Evolutionary conservation across 495 filamentous ascomycete genomes (phyloP), one percentile per base, ranked within the genome.

Genomic region (Aspergillus asperescens): DNA sequence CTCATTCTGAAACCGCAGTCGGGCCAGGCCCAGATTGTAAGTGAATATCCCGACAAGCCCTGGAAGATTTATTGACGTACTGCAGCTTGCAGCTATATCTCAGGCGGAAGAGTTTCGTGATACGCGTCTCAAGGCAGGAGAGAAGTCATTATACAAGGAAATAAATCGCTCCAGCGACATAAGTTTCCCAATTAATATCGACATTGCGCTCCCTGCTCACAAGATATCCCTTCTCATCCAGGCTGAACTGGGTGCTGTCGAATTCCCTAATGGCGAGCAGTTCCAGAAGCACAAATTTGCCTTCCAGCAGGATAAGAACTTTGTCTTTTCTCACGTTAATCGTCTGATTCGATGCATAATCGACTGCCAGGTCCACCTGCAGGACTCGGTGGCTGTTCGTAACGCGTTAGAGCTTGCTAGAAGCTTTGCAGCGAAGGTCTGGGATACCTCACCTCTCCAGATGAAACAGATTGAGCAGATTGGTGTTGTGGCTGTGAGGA

Each of bases 211-310:
- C 10, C 75, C 82, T 8, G 77, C 81, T 23, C 93, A 97, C 65
- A 98, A 98, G 58, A 77, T 89, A n/a, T 93, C 84, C 19, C 71
- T 98, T 12, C 77, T 97, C 31, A 75, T 96, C 8, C 94, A 98
- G 67, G 77, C 79, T 12, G 82, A 89, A 49, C 82, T 98, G 8
- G 87, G 89, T 9, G 79, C 76, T 29, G 72, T 90, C 9, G 89
- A 95, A 1, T 80, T 85, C 27, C 84, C 87, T 1, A 72, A 67
- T 28, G 78, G 81, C 2, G 78, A 85, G 20, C 79, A 84, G 23
- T 77, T 77, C 20, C 68, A 73, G 10, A 86, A 83, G 43, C 74
- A 83, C 50, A 83, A 75, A 41, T 72, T 74, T 13, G 78, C 85
- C 34, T 80, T 88, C 46, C 66, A 77, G 15, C 77, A 82, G 44